These are phyloP conservation scores for Termitomyces heimii DNA, from an alignment of 768 basidiomycete genomes.

Conservation along the genomic window DNA sequence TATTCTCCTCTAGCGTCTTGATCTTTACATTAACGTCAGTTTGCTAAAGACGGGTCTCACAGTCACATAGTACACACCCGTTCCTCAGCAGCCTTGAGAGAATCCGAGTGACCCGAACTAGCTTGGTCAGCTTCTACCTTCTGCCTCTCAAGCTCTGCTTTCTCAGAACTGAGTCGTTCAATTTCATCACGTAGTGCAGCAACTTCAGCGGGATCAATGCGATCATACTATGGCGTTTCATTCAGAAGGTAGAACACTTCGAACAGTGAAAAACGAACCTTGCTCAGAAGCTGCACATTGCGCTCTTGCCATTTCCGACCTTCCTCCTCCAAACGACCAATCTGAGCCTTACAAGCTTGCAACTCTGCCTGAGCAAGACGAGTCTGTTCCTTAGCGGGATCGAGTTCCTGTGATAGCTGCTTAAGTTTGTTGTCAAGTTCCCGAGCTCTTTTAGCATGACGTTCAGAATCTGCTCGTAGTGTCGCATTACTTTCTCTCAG, in stretches of 20 bases:
- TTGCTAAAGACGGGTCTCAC: not conserved
- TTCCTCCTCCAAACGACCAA: conserved; percentile 69
- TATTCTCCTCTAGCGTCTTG: conserved; percentile 33
- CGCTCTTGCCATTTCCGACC: conserved; percentile 81
- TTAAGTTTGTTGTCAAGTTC: conserved; percentile 64
- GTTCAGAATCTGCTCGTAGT: conserved; percentile 70
- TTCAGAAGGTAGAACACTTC: not conserved
- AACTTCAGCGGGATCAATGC: conserved; percentile 82
- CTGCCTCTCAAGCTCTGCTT: conserved; percentile 23
- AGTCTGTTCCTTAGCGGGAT: conserved; percentile 70
- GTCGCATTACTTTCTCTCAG: conserved; percentile 87
- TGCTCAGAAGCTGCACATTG: conserved; percentile 72
- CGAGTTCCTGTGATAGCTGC: conserved; percentile 52
- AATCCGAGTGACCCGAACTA: conserved; percentile 23
- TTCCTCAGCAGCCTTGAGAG: conserved; percentile 18
- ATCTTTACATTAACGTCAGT: conserved; percentile 23
- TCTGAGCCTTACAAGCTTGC: conserved; percentile 60
- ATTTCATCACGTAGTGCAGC: conserved; percentile 75
- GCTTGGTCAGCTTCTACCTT: conserved; percentile 15
- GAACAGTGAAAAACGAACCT: conserved; percentile 36
- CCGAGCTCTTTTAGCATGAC: conserved; percentile 58
- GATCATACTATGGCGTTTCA: conserved; percentile 57
- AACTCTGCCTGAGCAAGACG: conserved; percentile 66
- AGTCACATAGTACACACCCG: conserved; percentile 21
- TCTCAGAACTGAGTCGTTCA: conserved; percentile 41